Conservation (phyloP, 2,329 filamentous ascomycete species). For the Fusarium bulbicola region DNA sequence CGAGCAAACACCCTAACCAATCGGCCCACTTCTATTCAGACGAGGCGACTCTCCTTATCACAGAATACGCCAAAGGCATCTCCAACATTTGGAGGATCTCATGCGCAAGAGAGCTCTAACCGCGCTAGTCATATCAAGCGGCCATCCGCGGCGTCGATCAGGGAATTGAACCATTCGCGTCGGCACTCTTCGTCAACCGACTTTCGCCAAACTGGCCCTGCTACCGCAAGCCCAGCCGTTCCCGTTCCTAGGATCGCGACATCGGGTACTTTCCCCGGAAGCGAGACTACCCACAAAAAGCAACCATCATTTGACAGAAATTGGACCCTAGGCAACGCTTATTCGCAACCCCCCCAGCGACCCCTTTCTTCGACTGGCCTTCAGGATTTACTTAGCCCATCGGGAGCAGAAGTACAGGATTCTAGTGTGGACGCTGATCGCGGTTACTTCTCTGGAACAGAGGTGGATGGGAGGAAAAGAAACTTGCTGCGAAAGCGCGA, state of each 20-base stretch:
- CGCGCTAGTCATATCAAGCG: constrained; percentile 62
- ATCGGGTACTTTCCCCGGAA: constrained; percentile 54
- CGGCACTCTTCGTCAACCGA: constrained; percentile 86
- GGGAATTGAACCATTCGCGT: constrained; percentile 83
- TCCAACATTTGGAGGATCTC: constrained; percentile 55
- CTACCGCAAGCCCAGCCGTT: constrained; percentile 31
- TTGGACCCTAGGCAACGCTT: constrained; percentile 70
- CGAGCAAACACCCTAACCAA: constrained; percentile 68
- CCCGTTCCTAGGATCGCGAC: constrained; percentile 53
- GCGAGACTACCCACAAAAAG: constrained; percentile 64
- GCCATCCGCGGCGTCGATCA: constrained; percentile 83
- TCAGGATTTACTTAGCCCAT: constrained; percentile 54
- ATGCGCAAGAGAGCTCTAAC: constrained; percentile 56
- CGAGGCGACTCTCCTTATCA: constrained; percentile 58
- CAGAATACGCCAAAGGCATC: constrained; percentile 58
- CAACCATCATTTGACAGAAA: constrained; percentile 76
- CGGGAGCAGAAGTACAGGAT: constrained; percentile 55
- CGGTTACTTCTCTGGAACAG: constrained; percentile 92
- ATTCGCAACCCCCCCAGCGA: constrained; percentile 51
- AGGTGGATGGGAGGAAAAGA: constrained; percentile 78
- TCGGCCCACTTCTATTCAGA: constrained; percentile 57
- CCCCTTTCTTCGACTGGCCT: constrained; percentile 64
- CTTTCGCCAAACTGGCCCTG: constrained; percentile 57
- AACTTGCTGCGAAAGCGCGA: constrained; percentile 85
- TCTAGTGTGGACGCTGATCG: constrained; percentile 75